Evolutionary conservation across 2,329 filamentous ascomycete species (phyloP), one percentile per base, ranked within the genome.

Genomic region (Monosporascus sp.): DNA sequence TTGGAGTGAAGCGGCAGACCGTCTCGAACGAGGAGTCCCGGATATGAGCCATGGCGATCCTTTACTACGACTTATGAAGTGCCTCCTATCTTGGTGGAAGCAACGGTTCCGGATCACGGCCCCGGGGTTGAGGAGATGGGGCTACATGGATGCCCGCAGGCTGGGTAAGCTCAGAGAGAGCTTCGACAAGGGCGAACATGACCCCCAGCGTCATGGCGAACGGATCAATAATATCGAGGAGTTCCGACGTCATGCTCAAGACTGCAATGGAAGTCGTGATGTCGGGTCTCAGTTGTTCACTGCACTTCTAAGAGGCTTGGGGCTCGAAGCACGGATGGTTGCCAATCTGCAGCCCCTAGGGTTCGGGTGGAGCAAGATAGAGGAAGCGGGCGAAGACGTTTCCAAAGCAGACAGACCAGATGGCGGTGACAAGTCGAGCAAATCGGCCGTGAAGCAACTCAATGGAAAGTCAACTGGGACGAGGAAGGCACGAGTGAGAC

Each of bases 261-360:
- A 75, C 35, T 90, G 89, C 62, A 77, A 84, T 55, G 94, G 94
- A 1, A 97, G 91, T 55, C 81, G 92, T 58, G 94, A 97, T 68
- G 79, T 94, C 3, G 92, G 91, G 0, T 87, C 89, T 0, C 92
- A 97, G 65, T 78, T 99, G 0, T 97, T 97, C 59, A 95, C 91
- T 0, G 89, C 91, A 3, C 73, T 99, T 7, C 69, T 97, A 22
- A 80, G 94, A 58, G 91, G 86, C 0, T 67, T 97, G 11, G 89
- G 89, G 0, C 74, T 97, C 2, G 91, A 97, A 63, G 84, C 90
- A 11, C 81, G 93, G 31, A 80, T 97, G 77, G 84, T 97, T 3
- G 85, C 86, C 9, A 97, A 85, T 65, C 68, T 99, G 41, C 94
- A 97, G 65, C 87, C 91, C 1, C 73, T 90, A 22, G 94, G 94